These are phyloP conservation scores for Fusarium algeriense DNA, from an alignment of 2,329 filamentous ascomycete genomes.

Conservation along the genomic window DNA sequence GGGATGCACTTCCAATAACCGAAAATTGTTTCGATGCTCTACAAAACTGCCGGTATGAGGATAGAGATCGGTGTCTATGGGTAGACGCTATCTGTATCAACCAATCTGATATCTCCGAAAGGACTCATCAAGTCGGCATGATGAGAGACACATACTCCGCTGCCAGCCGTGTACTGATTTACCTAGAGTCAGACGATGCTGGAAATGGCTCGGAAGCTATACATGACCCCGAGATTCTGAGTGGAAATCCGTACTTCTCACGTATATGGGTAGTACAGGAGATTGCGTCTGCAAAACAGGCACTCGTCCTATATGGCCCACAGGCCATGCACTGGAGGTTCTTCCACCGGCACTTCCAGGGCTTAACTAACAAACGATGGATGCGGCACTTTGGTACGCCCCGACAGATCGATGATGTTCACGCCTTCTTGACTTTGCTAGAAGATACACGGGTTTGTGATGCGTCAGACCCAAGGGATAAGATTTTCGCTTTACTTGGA, in stretches of 20 bases:
- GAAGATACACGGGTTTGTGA: not conserved
- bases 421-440: not conserved
- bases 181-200: accelerated
- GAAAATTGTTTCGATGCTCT: constrained; percentile 5
- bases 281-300: not conserved
- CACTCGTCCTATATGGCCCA: accelerated
- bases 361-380: not conserved
- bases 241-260: not conserved
- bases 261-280: constrained; percentile 3
- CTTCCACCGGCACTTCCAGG: accelerated
- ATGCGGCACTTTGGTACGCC: not conserved
- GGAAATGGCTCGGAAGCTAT: accelerated
- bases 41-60: not conserved
- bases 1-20: not conserved
- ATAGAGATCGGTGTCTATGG: not conserved
- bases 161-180: not conserved
- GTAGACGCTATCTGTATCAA: constrained; percentile 6
- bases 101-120: not conserved
- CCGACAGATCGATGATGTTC: not conserved
- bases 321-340: not conserved
- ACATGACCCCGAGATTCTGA: not conserved
- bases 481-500: constrained; percentile 1
- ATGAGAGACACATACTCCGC: constrained; percentile 1
- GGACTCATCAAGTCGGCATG: not conserved
- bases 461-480: constrained; percentile 7